Evolutionary conservation across 495 filamentous ascomycete species (phyloP).

Genomic region (Tetracladium marchalianum): DNA sequence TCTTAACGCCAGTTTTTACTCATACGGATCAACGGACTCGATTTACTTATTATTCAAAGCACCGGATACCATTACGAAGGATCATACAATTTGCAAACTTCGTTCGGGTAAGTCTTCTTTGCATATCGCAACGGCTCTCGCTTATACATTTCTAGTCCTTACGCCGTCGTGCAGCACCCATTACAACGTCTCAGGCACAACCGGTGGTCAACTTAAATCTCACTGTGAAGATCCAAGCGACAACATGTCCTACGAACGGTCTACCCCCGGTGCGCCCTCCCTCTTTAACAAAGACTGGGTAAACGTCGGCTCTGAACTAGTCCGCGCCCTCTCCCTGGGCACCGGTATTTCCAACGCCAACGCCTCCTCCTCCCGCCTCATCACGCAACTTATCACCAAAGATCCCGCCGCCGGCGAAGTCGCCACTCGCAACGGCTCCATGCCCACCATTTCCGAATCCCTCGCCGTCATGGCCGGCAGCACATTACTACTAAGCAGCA

Average conservation of each 20-base stretch:
- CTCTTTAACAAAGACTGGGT: conserved; percentile 41
- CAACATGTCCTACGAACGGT: conserved; percentile 38
- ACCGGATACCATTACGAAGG: conserved; percentile 12
- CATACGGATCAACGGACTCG: conserved; percentile 26
- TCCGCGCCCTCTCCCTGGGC: conserved; percentile 44
- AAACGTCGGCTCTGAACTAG: conserved; percentile 48
- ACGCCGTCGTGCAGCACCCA: conserved; percentile 51
- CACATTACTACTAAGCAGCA: conserved; percentile 46
- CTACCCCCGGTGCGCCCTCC: conserved; percentile 23
- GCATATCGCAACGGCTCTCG: neutral
- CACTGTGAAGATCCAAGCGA: conserved; percentile 48
- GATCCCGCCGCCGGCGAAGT: conserved; percentile 32
- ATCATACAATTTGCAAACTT: conserved; percentile 55
- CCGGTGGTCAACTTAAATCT: conserved; percentile 40
- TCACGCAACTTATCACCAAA: conserved; percentile 22
- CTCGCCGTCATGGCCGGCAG: conserved; percentile 56
- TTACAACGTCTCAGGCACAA: conserved; percentile 47
- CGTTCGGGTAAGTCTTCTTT: conserved; percentile 25
- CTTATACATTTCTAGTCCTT: conserved; percentile 18
- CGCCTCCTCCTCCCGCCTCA: conserved; percentile 51
- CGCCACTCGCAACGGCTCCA: conserved; percentile 20
- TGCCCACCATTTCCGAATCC: conserved; percentile 57
- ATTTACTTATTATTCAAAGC: conserved; percentile 57
- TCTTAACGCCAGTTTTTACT: conserved; percentile 35
- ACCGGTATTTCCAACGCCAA: conserved; percentile 47